Percentiles rank a stretch among this genome's conserved stretches.
Conservation (phyloP, 1,284 basidiomycete genomes). For the Takashimella tepidaria region DNA sequence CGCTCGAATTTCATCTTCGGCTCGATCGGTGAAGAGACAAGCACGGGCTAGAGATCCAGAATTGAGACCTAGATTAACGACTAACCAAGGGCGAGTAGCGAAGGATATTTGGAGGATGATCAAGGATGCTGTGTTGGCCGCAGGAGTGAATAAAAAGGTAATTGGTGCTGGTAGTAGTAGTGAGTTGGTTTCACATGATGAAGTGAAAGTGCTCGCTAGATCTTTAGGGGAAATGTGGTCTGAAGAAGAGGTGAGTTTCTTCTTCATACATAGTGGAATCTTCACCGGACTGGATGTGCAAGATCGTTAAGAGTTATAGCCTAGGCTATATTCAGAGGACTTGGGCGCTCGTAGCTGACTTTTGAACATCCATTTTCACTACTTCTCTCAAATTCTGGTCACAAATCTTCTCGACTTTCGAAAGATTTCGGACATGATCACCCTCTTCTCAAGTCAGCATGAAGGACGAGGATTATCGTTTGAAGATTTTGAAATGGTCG, state of each 20-base stretch:
- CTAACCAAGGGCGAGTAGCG: slow-evolving; percentile 35
- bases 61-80: slow-evolving; percentile 17
- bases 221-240: slow-evolving; percentile 46
- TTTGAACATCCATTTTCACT: no score
- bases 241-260: slow-evolving; percentile 45
- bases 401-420: no score
- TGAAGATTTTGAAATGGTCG: slow-evolving; percentile 44
- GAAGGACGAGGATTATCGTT: slow-evolving; percentile 41
- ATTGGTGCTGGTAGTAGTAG: slow-evolving; percentile 1
- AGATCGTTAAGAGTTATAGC: no score
- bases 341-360: no score
- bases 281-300: no score
- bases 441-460: slow-evolving; percentile 44
- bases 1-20: slow-evolving; percentile 16
- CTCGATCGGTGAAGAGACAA: slow-evolving; percentile 8
- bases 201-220: slow-evolving; percentile 41
- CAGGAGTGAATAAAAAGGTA: slow-evolving; percentile 1
- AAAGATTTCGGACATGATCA: slow-evolving; percentile 49
- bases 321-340: no score
- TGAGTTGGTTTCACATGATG: slow-evolving; percentile 30
- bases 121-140: slow-evolving; percentile 12
- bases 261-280: no score
- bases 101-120: slow-evolving; percentile 44
- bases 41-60: not conserved
- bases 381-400: no score